Evolutionary conservation across 306 rosid species (phyloP).

Genomic region (Trifolium fragiferum): DNA sequence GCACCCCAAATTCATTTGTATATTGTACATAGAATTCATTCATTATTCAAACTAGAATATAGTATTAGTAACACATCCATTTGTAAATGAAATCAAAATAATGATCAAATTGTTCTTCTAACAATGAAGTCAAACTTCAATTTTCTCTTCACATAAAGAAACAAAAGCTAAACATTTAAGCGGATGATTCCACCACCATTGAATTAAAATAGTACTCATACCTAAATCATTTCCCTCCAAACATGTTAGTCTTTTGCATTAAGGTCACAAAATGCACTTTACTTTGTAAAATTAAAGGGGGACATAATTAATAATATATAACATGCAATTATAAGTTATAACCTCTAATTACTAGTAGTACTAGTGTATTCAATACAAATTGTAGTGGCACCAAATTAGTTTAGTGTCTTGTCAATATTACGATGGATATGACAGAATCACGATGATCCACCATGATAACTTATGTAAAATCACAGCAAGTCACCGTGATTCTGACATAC

Average conservation of each 20-base stretch:
- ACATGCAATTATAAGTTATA: neutral
- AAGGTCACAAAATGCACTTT: neutral
- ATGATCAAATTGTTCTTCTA: neutral
- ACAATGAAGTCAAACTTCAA: neutral
- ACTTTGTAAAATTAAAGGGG: neutral
- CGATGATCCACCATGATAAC: too few species aligned
- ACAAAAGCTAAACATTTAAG: too few species aligned
- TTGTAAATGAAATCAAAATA: slow-evolving; percentile 39
- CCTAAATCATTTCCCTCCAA: too few species aligned
- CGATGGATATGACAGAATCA: too few species aligned
- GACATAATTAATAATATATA: neutral
- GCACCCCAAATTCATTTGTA: slow-evolving; percentile 29
- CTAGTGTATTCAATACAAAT: neutral
- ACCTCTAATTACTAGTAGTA: neutral
- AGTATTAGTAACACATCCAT: neutral
- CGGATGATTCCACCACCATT: too few species aligned
- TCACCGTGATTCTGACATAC: too few species aligned
- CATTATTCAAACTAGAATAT: slow-evolving; percentile 24
- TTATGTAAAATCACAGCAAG: too few species aligned
- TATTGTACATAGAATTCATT: slow-evolving; percentile 33
- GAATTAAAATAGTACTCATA: too few species aligned
- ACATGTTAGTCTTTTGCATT: too few species aligned
- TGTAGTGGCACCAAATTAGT: neutral
- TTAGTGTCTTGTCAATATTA: too few species aligned
- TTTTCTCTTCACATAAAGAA: neutral